Percentiles rank a stretch among this genome's conserved stretches.
phyloP scores from a whole-genome alignment of 2,329 filamentous ascomycete species.

The Fusarium duplospermum region DNA sequence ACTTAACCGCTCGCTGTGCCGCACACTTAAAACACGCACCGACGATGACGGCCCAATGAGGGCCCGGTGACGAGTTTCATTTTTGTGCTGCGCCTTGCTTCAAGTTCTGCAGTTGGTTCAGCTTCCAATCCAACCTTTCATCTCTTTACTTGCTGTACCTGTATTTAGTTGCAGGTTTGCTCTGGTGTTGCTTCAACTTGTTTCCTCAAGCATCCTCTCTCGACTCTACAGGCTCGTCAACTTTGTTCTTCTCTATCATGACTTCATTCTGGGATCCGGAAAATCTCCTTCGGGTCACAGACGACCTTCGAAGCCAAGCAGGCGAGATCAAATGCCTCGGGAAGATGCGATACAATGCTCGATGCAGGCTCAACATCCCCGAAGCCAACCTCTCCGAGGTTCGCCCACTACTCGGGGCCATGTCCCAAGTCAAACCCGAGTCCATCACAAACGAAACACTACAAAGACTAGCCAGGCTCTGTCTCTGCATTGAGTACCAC shows the following conservation, averaged over 20 bases:
- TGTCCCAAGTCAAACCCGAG: constrained; percentile 2
- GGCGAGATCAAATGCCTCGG: constrained; percentile 5
- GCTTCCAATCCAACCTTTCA: not conserved
- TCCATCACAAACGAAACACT: not conserved
- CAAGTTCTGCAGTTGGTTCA: not conserved
- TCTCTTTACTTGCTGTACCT: not conserved
- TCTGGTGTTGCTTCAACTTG: too few relatives aligned
- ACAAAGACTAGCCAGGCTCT: not conserved
- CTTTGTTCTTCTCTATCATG: not conserved
- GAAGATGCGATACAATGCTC: not conserved
- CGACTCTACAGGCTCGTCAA: not conserved
- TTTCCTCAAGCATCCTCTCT: not conserved
- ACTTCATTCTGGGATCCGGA: constrained; percentile 2
- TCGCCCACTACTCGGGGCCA: not conserved
- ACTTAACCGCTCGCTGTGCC: not conserved
- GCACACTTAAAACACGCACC: not conserved
- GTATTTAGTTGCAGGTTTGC: not conserved
- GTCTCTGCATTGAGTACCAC: not conserved
- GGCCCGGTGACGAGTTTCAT: not conserved
- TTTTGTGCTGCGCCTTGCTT: not conserved
- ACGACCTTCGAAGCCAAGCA: not conserved
- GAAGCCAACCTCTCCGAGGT: not conserved
- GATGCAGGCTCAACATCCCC: not conserved
- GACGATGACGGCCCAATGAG: not conserved
- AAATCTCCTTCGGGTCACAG: constrained; percentile 5